phyloP scores from a whole-genome alignment of 108 stramenopile species.

The Pseudonitzschia delicatissima region DNA sequence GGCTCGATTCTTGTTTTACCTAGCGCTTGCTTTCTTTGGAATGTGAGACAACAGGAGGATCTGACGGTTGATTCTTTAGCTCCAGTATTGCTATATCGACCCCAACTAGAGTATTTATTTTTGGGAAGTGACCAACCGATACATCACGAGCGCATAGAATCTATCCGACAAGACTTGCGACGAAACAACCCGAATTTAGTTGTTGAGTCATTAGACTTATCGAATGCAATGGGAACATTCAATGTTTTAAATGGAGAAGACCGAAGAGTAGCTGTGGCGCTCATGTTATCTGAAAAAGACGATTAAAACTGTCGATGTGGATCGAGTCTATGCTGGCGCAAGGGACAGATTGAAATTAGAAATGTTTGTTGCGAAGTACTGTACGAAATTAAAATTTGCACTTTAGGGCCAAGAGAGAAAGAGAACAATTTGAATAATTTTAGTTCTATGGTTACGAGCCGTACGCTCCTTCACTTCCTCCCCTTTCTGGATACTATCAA shows the following conservation, averaged over 20 bases:
- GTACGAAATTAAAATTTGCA: neutral
- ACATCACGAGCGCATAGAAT: conserved; percentile 41
- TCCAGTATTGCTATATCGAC: conserved; percentile 43
- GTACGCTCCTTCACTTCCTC: neutral
- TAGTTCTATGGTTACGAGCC: neutral
- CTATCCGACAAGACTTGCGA: conserved; percentile 42
- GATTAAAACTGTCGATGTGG: no score
- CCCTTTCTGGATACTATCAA: conserved; percentile 17
- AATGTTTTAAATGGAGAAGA: conserved; percentile 90
- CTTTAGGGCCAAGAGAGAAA: neutral
- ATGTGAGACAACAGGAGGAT: conserved; percentile 35
- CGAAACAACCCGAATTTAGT: conserved; percentile 27
- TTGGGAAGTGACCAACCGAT: conserved; percentile 55
- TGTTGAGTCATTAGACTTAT: conserved; percentile 62
- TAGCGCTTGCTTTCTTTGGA: conserved; percentile 65
- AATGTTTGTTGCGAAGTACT: no score
- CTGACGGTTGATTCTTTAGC: conserved; percentile 62
- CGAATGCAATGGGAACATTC: conserved; percentile 81
- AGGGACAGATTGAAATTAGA: no score
- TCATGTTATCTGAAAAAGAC: conserved; percentile 33
- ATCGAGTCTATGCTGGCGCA: no score
- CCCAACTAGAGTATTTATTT: conserved; percentile 67
- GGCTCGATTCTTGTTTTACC: conserved; percentile 69
- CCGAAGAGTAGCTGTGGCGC: conserved; percentile 61
- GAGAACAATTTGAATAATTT: neutral